These are phyloP conservation scores for Spinellus fusiger DNA, from an alignment of 192 early-diverging fungal genomes.

Conservation along the genomic window DNA sequence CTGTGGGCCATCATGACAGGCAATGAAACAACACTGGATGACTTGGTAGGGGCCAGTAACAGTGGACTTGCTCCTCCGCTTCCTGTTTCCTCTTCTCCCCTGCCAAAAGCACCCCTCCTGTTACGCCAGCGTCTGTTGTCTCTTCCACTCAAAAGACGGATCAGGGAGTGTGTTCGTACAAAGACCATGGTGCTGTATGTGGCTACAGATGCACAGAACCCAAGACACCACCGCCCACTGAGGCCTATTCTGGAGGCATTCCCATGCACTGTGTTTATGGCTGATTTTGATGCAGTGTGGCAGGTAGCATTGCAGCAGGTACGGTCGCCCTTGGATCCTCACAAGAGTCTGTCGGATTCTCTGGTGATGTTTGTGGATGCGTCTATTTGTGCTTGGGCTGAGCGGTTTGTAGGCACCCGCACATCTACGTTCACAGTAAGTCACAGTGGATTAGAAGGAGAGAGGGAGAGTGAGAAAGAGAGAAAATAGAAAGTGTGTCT, in stretches of 20 bases:
- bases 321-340: constrained; percentile 4
- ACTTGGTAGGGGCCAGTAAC: constrained; percentile 6
- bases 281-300: constrained; percentile 32
- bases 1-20: constrained; percentile 20
- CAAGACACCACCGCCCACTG: constrained; percentile 24
- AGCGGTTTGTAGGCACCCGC: constrained; percentile 7
- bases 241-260: constrained; percentile 33
- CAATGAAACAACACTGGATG: constrained; percentile 1
- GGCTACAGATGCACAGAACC: constrained; percentile 38
- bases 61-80: background rate
- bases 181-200: constrained; percentile 28
- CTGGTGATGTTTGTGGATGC: constrained; percentile 17
- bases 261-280: constrained; percentile 43
- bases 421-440: constrained; percentile 16
- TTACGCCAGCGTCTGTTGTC: background rate
- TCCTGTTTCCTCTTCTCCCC: background rate
- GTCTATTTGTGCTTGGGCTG: constrained; percentile 14
- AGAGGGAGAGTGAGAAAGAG: too few species aligned
- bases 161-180: background rate
- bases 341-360: background rate
- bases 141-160: background rate
- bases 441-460: too few species aligned
- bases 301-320: background rate
- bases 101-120: background rate
- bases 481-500: too few species aligned